Conservation (phyloP, 768 basidiomycete species). For the Calocera viscosa region DNA sequence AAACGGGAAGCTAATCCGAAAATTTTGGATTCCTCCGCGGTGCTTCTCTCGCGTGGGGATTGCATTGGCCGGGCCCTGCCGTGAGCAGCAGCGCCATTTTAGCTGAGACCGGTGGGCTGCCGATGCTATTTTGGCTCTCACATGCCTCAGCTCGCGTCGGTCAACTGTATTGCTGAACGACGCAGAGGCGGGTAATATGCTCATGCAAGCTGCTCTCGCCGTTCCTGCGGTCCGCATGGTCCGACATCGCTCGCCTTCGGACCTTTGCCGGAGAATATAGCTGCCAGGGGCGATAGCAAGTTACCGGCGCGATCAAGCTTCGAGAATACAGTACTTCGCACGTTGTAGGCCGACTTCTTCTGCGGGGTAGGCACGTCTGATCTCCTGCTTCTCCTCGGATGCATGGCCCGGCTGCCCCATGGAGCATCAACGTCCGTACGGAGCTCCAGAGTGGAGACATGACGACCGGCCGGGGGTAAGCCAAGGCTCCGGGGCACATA, state of each 20-base stretch:
- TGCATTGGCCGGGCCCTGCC: not conserved
- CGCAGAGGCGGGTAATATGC: too few species aligned
- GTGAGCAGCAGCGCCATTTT: not conserved
- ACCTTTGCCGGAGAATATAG: not conserved
- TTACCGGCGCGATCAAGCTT: not conserved
- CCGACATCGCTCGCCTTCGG: not conserved
- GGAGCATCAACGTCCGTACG: not conserved
- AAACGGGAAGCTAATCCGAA: not conserved
- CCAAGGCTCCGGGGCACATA: not conserved
- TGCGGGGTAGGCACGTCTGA: not conserved
- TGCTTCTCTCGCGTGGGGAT: not conserved
- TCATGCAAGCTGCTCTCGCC: too few species aligned
- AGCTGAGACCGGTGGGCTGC: not conserved
- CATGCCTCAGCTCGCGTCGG: not conserved
- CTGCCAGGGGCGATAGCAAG: not conserved
- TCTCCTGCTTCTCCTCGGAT: conserved; percentile 1
- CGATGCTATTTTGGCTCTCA: not conserved
- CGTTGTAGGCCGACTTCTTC: not conserved
- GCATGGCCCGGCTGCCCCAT: not conserved
- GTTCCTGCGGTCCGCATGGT: not conserved
- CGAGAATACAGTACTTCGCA: not conserved
- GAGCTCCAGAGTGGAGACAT: not conserved
- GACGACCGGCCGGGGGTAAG: not conserved
- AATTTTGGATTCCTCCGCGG: not conserved
- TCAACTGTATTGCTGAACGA: not conserved